Evolutionary conservation across 2,329 filamentous ascomycete species (phyloP).

Genomic region (Ophiostoma triangulosporum): DNA sequence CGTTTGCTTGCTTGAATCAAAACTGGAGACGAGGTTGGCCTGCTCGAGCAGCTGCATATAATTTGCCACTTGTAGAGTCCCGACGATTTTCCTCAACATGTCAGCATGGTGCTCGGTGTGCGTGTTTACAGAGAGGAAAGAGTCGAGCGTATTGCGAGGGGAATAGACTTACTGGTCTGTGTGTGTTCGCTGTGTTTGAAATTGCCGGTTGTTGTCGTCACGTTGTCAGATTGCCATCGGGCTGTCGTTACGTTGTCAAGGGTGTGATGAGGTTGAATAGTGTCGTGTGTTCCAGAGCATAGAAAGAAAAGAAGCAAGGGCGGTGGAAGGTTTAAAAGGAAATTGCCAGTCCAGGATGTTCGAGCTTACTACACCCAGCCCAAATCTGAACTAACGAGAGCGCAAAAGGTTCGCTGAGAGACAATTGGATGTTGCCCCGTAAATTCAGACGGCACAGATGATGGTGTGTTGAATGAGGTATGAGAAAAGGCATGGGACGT

Average conservation of each 20-base stretch:
- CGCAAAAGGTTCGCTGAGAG: not conserved
- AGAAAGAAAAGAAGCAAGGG: not conserved
- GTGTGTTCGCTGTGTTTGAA: no score
- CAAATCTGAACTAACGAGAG: not conserved
- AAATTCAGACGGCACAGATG: not conserved
- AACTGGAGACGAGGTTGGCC: not conserved
- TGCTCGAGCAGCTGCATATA: not conserved
- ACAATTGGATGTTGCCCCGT: not conserved
- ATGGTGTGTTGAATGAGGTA: not conserved
- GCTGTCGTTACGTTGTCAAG: not conserved
- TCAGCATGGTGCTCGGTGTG: not conserved
- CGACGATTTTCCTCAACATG: not conserved
- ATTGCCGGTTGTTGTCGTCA: no score
- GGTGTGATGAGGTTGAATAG: not conserved
- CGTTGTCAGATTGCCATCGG: no score
- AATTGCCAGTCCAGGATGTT: slow-evolving; percentile 1
- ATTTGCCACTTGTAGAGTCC: not conserved
- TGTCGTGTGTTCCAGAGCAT: not conserved
- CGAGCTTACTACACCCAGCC: not conserved
- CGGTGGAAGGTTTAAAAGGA: not conserved
- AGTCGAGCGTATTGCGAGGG: no score
- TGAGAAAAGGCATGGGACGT: not conserved
- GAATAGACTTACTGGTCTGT: no score
- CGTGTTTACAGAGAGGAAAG: no score
- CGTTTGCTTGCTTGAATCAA: not conserved